Evolutionary conservation across 768 basidiomycete genomes (phyloP).

Genomic region (Xanthoconium stramineum): DNA sequence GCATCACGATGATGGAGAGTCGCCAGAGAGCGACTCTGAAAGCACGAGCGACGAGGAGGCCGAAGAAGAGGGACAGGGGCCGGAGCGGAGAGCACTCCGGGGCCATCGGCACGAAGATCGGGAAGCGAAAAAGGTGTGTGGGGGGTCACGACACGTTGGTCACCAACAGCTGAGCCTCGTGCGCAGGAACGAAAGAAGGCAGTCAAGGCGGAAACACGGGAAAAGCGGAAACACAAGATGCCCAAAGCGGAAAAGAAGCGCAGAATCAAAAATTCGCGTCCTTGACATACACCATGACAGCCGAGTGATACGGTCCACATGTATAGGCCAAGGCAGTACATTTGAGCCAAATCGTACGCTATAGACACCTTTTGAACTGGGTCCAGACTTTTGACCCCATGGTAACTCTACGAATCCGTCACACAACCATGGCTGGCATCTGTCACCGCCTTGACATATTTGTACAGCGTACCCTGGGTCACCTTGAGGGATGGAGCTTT

Average conservation of each 20-base stretch:
- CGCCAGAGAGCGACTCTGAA: conserved; percentile 24
- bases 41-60: conserved; percentile 34
- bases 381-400: conserved; percentile 5
- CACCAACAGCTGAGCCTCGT: conserved; percentile 8
- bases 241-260: conserved; percentile 94
- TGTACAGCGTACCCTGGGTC: conserved; percentile 77
- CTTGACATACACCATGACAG: conserved; percentile 16
- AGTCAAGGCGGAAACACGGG: conserved; percentile 80
- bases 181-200: conserved; percentile 87
- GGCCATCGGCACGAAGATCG: conserved; percentile 94
- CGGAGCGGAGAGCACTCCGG: conserved; percentile 56
- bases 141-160: conserved; percentile 3
- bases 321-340: conserved; percentile 1
- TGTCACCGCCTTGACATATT: conserved; percentile 82
- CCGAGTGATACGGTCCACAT: conserved; percentile 14
- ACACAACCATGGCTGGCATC: conserved; percentile 94
- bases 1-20: conserved; percentile 7
- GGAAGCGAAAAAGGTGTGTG: conserved; percentile 78
- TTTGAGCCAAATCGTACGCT: background rate
- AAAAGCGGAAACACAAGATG: conserved; percentile 90
- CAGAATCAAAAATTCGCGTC: conserved; percentile 55
- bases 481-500: conserved; percentile 83
- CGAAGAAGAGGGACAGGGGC: conserved; percentile 34
- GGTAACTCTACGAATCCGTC: conserved; percentile 55
- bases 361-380: conserved; percentile 8